These are phyloP conservation scores for Echites panduratus DNA, from an alignment of 257 asterid genomes.

Conservation along the genomic window DNA sequence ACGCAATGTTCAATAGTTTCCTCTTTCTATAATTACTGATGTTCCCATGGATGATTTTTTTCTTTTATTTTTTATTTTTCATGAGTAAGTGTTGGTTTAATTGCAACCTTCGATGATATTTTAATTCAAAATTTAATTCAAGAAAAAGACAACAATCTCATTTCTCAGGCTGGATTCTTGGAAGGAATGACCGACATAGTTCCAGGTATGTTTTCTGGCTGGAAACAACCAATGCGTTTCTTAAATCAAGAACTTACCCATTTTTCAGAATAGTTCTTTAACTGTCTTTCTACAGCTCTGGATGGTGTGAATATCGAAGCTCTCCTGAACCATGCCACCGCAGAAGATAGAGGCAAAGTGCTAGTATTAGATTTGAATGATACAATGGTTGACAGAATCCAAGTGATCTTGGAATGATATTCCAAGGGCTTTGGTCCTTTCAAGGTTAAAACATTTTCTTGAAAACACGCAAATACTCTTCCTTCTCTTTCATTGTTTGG, in stretches of 20 bases:
- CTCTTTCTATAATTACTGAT: neutral
- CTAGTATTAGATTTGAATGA: conserved; percentile 74
- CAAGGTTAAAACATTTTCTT: too few relatives aligned
- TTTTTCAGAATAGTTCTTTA: neutral
- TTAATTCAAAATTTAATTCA: neutral
- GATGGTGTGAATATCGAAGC: conserved; percentile 49
- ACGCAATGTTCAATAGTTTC: too few relatives aligned
- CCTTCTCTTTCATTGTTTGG: too few relatives aligned
- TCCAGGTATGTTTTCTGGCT: conserved; percentile 51
- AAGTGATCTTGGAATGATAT: conserved; percentile 62
- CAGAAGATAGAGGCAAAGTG: conserved; percentile 71
- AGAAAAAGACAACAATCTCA: neutral
- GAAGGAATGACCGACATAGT: conserved; percentile 62
- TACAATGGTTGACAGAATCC: conserved; percentile 80
- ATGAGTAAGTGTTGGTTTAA: neutral
- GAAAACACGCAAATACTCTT: too few relatives aligned
- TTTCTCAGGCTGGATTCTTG: conserved; percentile 81
- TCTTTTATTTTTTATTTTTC: neutral
- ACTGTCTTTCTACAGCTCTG: too few relatives aligned
- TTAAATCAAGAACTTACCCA: neutral
- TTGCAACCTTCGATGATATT: neutral
- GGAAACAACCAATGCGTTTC: neutral
- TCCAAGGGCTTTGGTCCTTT: neutral
- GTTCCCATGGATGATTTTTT: neutral
- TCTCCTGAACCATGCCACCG: conserved; percentile 54